Evolutionary conservation across 2,329 filamentous ascomycete genomes (phyloP), one percentile per base, ranked within the genome.

Genomic region (Aspergillus udagawae): DNA sequence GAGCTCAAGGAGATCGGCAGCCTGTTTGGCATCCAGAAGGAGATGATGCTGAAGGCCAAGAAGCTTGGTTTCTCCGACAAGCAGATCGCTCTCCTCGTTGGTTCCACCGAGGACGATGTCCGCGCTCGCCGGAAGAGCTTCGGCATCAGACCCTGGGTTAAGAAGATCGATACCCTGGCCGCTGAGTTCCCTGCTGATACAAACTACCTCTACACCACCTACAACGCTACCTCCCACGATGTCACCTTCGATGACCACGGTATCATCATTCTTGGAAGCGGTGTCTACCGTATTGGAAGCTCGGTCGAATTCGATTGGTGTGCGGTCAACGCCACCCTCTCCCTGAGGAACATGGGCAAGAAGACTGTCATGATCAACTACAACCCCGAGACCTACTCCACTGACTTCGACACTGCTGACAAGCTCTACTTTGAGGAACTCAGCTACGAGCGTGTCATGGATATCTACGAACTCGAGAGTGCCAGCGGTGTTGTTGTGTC

Each of bases 271-370:
- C 85, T 99, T 14, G 94, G 94, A 59, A 93, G 89, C 71, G 94
- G 94, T 77, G 94, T 97, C 23, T 99, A 99, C 83, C 87, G 94
- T 73, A 99, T 97, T 72, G 94, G 94, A 70, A 93, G 89, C 78
- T 97, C 92, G 6, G 94, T 99, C 53, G 94, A 99, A 77, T 99
- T 99, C 72, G 93, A 99, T 77, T 97, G 93, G 93, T 97, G 93
- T 74, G 92, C 92, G 62, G 92, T 97, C 60, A 94, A 92, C 70
- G 90, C 92, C 62, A 92, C 92, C 10, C 83, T 91, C 61, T 90
- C 91, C 45, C 83, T 97, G 61, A 86, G 87, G 68, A 82, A 88
- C 60, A 91, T 96, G 82, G 92, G 92, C 65, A 89, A 96, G 82
- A 97, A 97, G 86, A 97, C 94, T 29, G 86, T 96, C 57, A 96